These are phyloP conservation scores for Kazachstania bromeliacearum DNA, from an alignment of 805 yeast genomes.

Conservation along the genomic window DNA sequence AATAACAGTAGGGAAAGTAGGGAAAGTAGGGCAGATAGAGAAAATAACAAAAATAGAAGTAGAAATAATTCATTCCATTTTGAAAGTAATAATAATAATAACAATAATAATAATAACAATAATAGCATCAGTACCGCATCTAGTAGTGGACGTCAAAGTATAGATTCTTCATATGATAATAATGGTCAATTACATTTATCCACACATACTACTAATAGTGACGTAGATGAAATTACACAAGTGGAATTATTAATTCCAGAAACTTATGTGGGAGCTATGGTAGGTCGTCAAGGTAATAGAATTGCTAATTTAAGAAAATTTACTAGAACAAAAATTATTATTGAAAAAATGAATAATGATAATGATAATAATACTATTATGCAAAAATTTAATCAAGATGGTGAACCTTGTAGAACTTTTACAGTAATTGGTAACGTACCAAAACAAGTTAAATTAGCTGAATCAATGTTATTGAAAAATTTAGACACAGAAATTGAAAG, in stretches of 20 bases:
- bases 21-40: too few species aligned
- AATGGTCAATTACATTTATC: constrained; percentile 2
- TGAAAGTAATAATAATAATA: constrained; percentile 1
- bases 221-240: constrained; percentile 2
- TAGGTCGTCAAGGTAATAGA: constrained; percentile 78
- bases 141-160: too few species aligned
- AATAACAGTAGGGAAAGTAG: too few species aligned
- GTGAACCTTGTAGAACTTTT: constrained; percentile 38
- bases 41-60: too few species aligned
- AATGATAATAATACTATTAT: background rate
- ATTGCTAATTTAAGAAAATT: constrained; percentile 76
- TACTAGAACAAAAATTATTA: constrained; percentile 70
- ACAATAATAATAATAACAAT: constrained; percentile 2
- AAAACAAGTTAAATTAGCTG: constrained; percentile 47
- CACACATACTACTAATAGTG: constrained; percentile 1
- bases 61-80: too few species aligned
- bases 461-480: constrained; percentile 45
- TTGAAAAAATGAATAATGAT: constrained; percentile 55
- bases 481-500: constrained; percentile 51
- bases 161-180: background rate
- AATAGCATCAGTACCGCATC: background rate
- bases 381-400: constrained; percentile 6
- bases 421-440: constrained; percentile 50
- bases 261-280: constrained; percentile 79
- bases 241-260: constrained; percentile 45